Conservation (phyloP, 441 rosid genomes). For the Jatropha podagrica region DNA sequence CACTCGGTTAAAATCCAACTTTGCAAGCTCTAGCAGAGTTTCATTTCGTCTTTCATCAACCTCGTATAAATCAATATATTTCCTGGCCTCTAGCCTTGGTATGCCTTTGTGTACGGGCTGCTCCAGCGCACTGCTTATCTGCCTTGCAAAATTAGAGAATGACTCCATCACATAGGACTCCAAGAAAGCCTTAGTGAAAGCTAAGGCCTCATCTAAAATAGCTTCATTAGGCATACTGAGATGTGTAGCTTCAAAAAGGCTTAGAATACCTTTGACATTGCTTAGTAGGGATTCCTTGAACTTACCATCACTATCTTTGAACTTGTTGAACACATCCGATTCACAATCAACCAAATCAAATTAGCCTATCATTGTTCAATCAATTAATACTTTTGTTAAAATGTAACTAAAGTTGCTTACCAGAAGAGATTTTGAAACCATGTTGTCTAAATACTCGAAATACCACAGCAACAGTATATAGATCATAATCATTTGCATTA, state of each 20-base stretch:
- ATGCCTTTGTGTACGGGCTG: slow-evolving; percentile 28
- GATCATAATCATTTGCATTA: slow-evolving; percentile 1
- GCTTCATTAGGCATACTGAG: slow-evolving; percentile 12
- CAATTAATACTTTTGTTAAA: too few relatives aligned
- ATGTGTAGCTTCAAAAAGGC: slow-evolving; percentile 24
- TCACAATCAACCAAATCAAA: too few relatives aligned
- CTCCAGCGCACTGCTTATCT: slow-evolving; percentile 26
- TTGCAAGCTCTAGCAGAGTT: slow-evolving; percentile 36
- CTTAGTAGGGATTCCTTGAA: too few relatives aligned
- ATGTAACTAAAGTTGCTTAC: background rate
- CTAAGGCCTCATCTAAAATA: slow-evolving; percentile 23
- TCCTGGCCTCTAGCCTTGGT: slow-evolving; percentile 30
- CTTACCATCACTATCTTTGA: too few relatives aligned
- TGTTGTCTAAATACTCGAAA: slow-evolving; percentile 27
- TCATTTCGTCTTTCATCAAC: slow-evolving; percentile 28
- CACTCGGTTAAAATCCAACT: slow-evolving; percentile 34
- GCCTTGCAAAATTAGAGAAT: slow-evolving; percentile 20
- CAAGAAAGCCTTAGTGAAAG: slow-evolving; percentile 9
- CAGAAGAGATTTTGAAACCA: slow-evolving; percentile 22
- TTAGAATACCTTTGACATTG: background rate
- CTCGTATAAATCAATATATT: slow-evolving; percentile 33
- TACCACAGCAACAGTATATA: slow-evolving; percentile 8
- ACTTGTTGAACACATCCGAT: too few relatives aligned
- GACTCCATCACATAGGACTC: background rate
- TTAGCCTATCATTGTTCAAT: too few relatives aligned